Evolutionary conservation across 306 rosid species (phyloP).

Genomic region (Myrica gale): DNA sequence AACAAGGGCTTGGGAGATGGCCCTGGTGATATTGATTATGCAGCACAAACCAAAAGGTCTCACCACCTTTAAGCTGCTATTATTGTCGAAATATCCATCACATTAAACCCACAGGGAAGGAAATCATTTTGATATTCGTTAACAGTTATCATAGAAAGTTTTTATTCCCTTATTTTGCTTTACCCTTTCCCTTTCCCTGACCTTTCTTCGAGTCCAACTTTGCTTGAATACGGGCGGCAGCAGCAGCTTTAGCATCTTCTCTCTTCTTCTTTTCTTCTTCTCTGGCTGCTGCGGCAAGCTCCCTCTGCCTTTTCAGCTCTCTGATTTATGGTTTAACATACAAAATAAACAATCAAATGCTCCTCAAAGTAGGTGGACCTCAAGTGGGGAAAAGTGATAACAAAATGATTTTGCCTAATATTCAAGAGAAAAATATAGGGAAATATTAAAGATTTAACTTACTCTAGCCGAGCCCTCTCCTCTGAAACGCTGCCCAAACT

Average conservation of each 20-base stretch:
- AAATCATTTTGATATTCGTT: background rate
- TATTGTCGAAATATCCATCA: background rate
- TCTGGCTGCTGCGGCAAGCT: constrained; percentile 73
- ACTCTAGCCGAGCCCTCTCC: constrained; percentile 97
- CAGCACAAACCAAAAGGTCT: background rate
- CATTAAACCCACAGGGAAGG: background rate
- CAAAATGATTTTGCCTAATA: background rate
- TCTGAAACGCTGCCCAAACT: constrained; percentile 84
- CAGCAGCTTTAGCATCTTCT: constrained; percentile 90
- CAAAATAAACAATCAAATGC: constrained; percentile 20
- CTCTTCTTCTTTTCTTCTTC: constrained; percentile 91
- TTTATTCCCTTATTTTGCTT: constrained; percentile 51
- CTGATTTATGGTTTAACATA: constrained; percentile 30
- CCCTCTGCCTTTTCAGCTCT: constrained; percentile 95
- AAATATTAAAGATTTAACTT: constrained; percentile 28
- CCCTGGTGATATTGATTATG: background rate
- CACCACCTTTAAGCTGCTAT: background rate
- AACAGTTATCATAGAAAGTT: background rate
- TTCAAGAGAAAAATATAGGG: constrained; percentile 4
- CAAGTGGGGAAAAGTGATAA: background rate
- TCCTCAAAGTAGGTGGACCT: background rate
- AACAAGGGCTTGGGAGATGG: background rate
- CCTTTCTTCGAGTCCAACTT: constrained; percentile 87
- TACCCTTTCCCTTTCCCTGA: constrained; percentile 87
- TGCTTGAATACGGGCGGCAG: constrained; percentile 91